Conservation (phyloP, 768 basidiomycete species). For the Termitomyces sp. region DNA sequence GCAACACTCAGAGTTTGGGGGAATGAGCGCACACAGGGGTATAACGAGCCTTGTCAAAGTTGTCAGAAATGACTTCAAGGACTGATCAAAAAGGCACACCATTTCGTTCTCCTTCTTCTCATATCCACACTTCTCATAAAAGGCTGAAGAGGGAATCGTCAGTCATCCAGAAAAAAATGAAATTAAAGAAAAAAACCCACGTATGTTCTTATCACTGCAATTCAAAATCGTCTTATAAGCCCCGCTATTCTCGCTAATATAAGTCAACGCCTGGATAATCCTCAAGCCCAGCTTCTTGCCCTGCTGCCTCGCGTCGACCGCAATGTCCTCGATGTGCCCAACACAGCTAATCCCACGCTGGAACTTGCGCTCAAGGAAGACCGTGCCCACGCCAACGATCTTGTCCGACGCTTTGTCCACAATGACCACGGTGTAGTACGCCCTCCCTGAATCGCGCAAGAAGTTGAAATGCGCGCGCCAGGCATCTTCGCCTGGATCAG, state of each 20-base stretch:
- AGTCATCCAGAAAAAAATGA: slow-evolving; percentile 1
- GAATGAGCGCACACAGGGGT: slow-evolving; percentile 38
- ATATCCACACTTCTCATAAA: slow-evolving; percentile 96
- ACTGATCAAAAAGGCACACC: slow-evolving; percentile 39
- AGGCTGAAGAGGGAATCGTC: slow-evolving; percentile 45
- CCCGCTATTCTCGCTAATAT: slow-evolving; percentile 73
- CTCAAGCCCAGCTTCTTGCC: slow-evolving; percentile 88
- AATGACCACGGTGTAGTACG: slow-evolving; percentile 86
- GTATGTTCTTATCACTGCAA: slow-evolving; percentile 85
- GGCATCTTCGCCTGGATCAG: slow-evolving; percentile 57
- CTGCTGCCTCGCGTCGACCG: slow-evolving; percentile 82
- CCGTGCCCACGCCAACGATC: slow-evolving; percentile 78
- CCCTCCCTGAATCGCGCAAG: slow-evolving; percentile 44
- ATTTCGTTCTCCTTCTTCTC: slow-evolving; percentile 91
- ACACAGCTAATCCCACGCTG: slow-evolving; percentile 77
- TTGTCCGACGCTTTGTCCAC: slow-evolving; percentile 66
- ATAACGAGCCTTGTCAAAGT: slow-evolving; percentile 50
- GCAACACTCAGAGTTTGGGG: slow-evolving; percentile 26
- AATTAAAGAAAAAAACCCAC: slow-evolving; percentile 47
- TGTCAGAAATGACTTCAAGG: background rate
- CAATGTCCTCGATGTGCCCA: slow-evolving; percentile 98
- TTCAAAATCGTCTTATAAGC: slow-evolving; percentile 98
- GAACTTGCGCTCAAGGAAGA: slow-evolving; percentile 95
- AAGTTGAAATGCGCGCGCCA: slow-evolving; percentile 69
- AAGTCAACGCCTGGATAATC: slow-evolving; percentile 81